phyloP scores from a whole-genome alignment of 805 yeast genomes.

The Jamesozyma hellenica region DNA sequence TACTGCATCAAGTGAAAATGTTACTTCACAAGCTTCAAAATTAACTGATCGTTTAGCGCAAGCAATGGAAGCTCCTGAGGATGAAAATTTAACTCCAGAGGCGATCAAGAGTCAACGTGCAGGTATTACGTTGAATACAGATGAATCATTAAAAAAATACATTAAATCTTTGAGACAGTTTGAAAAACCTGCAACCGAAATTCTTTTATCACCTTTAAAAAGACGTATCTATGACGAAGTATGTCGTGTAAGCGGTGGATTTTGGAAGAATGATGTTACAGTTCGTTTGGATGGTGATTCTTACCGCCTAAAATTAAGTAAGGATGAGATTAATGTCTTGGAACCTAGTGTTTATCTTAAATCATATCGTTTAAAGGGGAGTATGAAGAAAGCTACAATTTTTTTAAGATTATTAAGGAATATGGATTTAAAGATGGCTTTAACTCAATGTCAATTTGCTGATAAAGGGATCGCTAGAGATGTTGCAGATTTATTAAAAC shows the following conservation, averaged over 20 bases:
- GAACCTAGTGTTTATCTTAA: constrained; percentile 83
- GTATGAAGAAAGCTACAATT: constrained; percentile 77
- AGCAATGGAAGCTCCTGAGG: constrained; percentile 7
- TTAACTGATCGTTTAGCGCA: constrained; percentile 2
- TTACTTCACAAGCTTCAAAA: background rate
- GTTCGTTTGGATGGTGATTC: constrained; percentile 35
- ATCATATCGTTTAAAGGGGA: constrained; percentile 75
- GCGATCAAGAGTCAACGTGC: constrained; percentile 14
- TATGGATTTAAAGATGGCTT: constrained; percentile 63
- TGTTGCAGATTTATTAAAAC: constrained; percentile 61
- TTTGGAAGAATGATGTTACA: constrained; percentile 53
- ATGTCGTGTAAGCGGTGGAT: constrained; percentile 52
- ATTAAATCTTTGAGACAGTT: constrained; percentile 35
- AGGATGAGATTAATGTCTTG: constrained; percentile 60
- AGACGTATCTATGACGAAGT: constrained; percentile 50
- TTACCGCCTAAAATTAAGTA: constrained; percentile 43
- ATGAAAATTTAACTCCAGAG: constrained; percentile 17
- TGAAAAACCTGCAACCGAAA: constrained; percentile 45
- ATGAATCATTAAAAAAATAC: constrained; percentile 37
- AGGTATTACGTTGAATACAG: constrained; percentile 28
- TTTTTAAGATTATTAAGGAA: constrained; percentile 70
- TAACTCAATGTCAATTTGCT: constrained; percentile 85
- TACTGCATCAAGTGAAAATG: background rate
- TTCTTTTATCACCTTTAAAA: constrained; percentile 60
- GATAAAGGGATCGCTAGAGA: constrained; percentile 72